Conservation (phyloP, 2,329 filamentous ascomycete species). For the Macrophomina phaseolina region DNA sequence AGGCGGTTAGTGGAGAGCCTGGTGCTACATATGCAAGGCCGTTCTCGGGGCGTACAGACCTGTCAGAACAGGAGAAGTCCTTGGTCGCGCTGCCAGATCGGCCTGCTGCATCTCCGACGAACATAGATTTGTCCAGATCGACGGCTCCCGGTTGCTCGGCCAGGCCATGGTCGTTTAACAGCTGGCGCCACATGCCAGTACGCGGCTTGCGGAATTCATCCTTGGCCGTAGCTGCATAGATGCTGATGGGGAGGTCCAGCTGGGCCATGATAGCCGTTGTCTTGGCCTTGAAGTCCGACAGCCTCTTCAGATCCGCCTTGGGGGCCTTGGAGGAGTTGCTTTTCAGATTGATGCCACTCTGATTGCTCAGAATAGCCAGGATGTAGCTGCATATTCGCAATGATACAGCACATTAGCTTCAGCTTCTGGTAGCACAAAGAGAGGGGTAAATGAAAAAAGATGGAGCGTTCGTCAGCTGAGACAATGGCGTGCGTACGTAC, state of each 20-base stretch:
- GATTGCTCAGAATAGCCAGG: constrained; percentile 85
- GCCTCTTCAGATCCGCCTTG: constrained; percentile 69
- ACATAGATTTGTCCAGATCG: constrained; percentile 76
- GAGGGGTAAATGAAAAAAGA: constrained; percentile 25
- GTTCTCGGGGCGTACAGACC: constrained; percentile 45
- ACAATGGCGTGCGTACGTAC: constrained; percentile 47
- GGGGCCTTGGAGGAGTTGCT: constrained; percentile 73
- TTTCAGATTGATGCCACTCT: constrained; percentile 79
- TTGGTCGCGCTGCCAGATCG: constrained; percentile 53
- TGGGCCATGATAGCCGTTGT: constrained; percentile 70
- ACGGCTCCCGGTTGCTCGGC: constrained; percentile 58
- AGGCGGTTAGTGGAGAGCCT: constrained; percentile 27
- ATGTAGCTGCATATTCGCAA: constrained; percentile 62
- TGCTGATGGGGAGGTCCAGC: constrained; percentile 74
- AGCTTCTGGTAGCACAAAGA: constrained; percentile 19
- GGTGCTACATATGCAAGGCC: constrained; percentile 22
- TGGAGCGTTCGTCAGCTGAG: constrained; percentile 28
- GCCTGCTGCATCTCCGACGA: constrained; percentile 84
- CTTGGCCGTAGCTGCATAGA: constrained; percentile 86
- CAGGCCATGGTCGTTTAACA: constrained; percentile 59
- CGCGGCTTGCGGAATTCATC: constrained; percentile 88
- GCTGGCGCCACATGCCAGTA: constrained; percentile 82
- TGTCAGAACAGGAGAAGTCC: constrained; percentile 66
- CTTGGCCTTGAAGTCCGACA: constrained; percentile 84
- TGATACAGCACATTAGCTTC: constrained; percentile 22